Conservation (phyloP, 2,329 filamentous ascomycete species). For the Paraphaeosphaeria minitans region DNA sequence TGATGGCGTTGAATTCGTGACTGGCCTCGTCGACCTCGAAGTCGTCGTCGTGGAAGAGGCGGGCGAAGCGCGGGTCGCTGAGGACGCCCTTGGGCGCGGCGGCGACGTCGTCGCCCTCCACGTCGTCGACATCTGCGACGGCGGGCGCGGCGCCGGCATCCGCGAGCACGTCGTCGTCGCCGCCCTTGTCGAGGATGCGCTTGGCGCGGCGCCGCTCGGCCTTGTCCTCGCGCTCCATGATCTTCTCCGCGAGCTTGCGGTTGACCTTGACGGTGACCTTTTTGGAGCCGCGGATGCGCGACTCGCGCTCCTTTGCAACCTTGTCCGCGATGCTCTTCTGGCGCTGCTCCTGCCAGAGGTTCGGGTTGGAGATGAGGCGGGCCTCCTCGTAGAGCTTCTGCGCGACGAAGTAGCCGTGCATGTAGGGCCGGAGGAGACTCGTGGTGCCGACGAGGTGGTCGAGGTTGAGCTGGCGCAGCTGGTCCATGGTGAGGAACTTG, state of each 20-base stretch:
- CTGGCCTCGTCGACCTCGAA: conserved; percentile 91
- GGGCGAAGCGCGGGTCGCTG: conserved; percentile 82
- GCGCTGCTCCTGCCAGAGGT: conserved; percentile 89
- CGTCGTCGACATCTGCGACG: conserved; percentile 31
- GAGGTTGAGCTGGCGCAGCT: conserved; percentile 83
- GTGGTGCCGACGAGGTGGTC: conserved; percentile 90
- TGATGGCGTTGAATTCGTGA: conserved; percentile 84
- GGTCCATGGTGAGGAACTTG: conserved; percentile 91
- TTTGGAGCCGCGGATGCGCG: conserved; percentile 89
- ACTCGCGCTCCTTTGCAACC: conserved; percentile 96
- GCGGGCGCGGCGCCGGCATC: conserved; percentile 25
- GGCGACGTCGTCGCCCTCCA: too few species aligned
- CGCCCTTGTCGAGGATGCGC: conserved; percentile 62
- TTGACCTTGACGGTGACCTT: conserved; percentile 93
- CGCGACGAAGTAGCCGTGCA: conserved; percentile 98
- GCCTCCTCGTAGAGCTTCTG: conserved; percentile 96
- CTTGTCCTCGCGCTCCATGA: conserved; percentile 73
- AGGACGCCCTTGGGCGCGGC: conserved; percentile 63
- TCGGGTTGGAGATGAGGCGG: conserved; percentile 88
- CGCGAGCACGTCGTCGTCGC: conserved; percentile 56
- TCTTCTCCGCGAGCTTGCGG: conserved; percentile 68
- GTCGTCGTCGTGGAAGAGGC: conserved; percentile 90
- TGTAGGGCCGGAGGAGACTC: conserved; percentile 88
- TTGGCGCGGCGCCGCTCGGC: conserved; percentile 54
- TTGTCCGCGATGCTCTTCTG: conserved; percentile 91